These are phyloP conservation scores for Ottelia alismoides DNA, from an alignment of 106 monocot species.

Conservation along the genomic window DNA sequence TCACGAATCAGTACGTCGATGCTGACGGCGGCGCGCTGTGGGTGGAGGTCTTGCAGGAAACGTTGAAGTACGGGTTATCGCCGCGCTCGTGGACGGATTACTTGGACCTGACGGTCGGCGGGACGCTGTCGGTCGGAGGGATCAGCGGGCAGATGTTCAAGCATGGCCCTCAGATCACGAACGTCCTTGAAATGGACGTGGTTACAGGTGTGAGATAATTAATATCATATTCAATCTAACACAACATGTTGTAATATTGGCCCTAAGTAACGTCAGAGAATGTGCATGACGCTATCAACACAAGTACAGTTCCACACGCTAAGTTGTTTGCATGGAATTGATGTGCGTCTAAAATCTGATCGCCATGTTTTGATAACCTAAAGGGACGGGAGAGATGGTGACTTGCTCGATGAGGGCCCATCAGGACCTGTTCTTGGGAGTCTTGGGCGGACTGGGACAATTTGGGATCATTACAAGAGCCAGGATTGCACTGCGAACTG, in stretches of 20 bases:
- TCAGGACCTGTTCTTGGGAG: constrained; percentile 58
- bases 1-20: constrained; percentile 34
- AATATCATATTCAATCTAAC: no score
- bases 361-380: not conserved
- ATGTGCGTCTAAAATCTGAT: not conserved
- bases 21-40: constrained; percentile 84
- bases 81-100: constrained; percentile 94
- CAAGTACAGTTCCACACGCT: no score
- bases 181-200: constrained; percentile 71
- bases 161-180: constrained; percentile 79
- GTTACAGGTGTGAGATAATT: constrained; percentile 46
- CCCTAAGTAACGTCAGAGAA: no score
- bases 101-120: constrained; percentile 65
- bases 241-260: no score
- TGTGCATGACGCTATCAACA: no score
- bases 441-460: constrained; percentile 87
- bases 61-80: constrained; percentile 47
- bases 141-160: constrained; percentile 85
- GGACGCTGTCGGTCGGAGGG: constrained; percentile 79
- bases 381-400: constrained; percentile 69
- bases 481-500: constrained; percentile 59
- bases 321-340: no score
- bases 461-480: constrained; percentile 94
- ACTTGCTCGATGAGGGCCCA: constrained; percentile 51
- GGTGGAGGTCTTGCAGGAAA: constrained; percentile 60